Percentiles rank a stretch among this genome's conserved stretches.
phyloP scores from a whole-genome alignment of 2,329 filamentous ascomycete species.

The Penicillium hordei region DNA sequence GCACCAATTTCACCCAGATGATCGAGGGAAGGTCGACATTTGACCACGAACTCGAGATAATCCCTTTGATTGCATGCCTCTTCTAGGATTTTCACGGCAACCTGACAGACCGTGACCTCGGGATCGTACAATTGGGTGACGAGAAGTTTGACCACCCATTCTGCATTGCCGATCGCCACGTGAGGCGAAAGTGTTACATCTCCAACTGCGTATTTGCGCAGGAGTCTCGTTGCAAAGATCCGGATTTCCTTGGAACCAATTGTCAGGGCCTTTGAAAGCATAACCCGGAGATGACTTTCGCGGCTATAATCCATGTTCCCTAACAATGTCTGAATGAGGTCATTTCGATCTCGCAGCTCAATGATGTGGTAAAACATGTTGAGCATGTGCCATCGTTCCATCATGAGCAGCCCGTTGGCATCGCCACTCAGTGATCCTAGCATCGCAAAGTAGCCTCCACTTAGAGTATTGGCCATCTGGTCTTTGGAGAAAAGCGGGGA shows the following conservation, averaged over 20 bases:
- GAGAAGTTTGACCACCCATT: constrained; percentile 95
- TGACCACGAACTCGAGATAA: constrained; percentile 92
- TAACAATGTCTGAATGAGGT: constrained; percentile 84
- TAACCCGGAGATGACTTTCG: constrained; percentile 83
- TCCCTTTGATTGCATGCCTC: constrained; percentile 92
- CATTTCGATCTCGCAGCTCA: constrained; percentile 84
- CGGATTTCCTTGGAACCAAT: constrained; percentile 87
- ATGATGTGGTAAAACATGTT: constrained; percentile 99
- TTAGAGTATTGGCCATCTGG: constrained; percentile 80
- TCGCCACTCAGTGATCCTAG: constrained; percentile 84
- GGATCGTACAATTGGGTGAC: constrained; percentile 98
- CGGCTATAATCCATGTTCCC: constrained; percentile 90
- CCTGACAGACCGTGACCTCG: constrained; percentile 93
- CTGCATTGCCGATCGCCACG: constrained; percentile 63
- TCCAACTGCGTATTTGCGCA: constrained; percentile 79
- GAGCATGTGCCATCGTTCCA: constrained; percentile 96
- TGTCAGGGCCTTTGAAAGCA: constrained; percentile 90
- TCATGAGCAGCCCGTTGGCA: constrained; percentile 76
- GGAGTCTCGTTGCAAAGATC: constrained; percentile 81
- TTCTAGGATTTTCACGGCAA: constrained; percentile 94
- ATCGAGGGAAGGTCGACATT: constrained; percentile 89
- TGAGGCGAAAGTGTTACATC: constrained; percentile 44
- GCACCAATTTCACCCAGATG: constrained; percentile 96
- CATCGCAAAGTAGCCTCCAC: constrained; percentile 91
- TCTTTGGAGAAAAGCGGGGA: constrained; percentile 86